Evolutionary conservation across 2,329 filamentous ascomycete genomes (phyloP), one percentile per base, ranked within the genome.

Genomic region (Hymenoscyphus repandus): DNA sequence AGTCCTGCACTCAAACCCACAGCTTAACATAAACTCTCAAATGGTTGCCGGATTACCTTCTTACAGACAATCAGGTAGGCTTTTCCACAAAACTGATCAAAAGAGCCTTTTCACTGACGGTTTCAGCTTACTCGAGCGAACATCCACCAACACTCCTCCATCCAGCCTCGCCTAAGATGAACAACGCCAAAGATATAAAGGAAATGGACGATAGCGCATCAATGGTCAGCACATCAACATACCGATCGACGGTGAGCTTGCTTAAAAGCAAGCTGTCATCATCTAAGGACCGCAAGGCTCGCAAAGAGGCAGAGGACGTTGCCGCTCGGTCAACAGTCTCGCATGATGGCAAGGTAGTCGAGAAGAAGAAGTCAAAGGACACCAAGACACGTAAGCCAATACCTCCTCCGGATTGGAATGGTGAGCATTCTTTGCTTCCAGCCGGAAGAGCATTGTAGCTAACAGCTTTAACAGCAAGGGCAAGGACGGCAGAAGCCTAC

Each of bases 401-500:
- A 11, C 32, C 44, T 30, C 37, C 41, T 20, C 20, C 32, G 36
- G 51, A 56, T 30, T 53, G 48, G 46, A 45, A 52, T 27, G 46
- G 58, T 55, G 49, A 52, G 54, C 20, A 7, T n/a, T 30, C 11
- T 10, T 37, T 22, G 32, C 5, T 36, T 49, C 31, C 30, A 50
- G 20, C 15, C 27, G 43, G 46, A 53, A 43, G n/a, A n/a, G n/a
- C n/a, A n/a, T n/a, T 48, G 53, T 58, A 45, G 58, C 46, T 5
- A 15, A 5, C 52, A 17, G 7, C n/a, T 42, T 43, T 30, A 34
- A 53, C 48, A 57, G 60, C 58, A 2, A 49, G 52, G 42, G 48
- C 45, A 41, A 52, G 55, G 46, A 63, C 59, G 7, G 56, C 59
- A 12, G 59, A 63, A 48, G 57, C 59, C 2, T 62, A 64, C 32